A percentile compares a stretch with the other conserved stretches of the same genome.
These are phyloP conservation scores for Claviceps fusiformis DNA, from an alignment of 2,329 filamentous ascomycete species.

Conservation along the genomic window DNA sequence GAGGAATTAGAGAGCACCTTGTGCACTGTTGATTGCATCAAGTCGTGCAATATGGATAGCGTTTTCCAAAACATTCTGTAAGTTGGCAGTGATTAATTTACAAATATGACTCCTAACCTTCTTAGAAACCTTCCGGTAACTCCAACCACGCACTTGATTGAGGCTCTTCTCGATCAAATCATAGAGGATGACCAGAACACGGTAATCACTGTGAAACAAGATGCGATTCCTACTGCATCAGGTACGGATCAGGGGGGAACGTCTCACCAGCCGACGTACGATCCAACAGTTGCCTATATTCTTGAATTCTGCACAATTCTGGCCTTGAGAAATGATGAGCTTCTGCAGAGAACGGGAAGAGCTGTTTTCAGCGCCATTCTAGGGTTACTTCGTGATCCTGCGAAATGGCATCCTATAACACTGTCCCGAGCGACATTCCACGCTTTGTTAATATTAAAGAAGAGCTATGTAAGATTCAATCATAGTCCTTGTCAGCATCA, in stretches of 20 bases:
- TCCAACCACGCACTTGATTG: conserved; percentile 31
- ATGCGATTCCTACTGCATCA: conserved; percentile 51
- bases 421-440: conserved; percentile 80
- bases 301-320: conserved; percentile 80
- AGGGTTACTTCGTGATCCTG: conserved; percentile 64
- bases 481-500: background rate
- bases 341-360: conserved; percentile 61
- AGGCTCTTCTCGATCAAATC: conserved; percentile 66
- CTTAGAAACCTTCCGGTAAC: conserved; percentile 25
- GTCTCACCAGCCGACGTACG: conserved; percentile 49
- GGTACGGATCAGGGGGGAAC: conserved; percentile 32
- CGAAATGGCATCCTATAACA: conserved; percentile 68
- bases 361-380: conserved; percentile 70
- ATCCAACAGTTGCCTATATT: conserved; percentile 79
- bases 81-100: conserved; percentile 19
- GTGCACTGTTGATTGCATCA: conserved; percentile 87
- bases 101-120: background rate
- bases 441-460: conserved; percentile 64
- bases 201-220: conserved; percentile 83
- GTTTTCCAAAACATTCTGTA: conserved; percentile 74
- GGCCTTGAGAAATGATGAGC: conserved; percentile 60
- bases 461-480: conserved; percentile 61
- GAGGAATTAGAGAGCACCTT: conserved; percentile 94
- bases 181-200: conserved; percentile 67
- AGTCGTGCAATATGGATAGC: conserved; percentile 70